phyloP scores from a whole-genome alignment of 2,329 filamentous ascomycete genomes.

The Penicillium sp. region DNA sequence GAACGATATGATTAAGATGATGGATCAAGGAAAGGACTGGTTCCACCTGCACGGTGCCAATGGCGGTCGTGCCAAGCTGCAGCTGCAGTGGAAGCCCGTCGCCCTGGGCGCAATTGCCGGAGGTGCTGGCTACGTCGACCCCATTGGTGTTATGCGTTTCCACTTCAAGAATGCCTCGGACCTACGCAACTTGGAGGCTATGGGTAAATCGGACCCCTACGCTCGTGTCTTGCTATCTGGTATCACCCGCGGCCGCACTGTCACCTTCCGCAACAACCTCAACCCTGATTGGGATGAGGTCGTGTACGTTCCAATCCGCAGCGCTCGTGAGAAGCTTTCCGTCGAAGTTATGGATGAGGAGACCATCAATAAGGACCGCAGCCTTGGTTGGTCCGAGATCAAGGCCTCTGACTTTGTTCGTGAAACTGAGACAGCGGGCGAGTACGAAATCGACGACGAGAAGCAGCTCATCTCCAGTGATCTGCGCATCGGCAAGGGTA shows the following conservation, averaged over 20 bases:
- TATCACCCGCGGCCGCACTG: conserved; percentile 86
- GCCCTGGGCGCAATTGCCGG: conserved; percentile 76
- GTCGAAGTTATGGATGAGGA: conserved; percentile 98
- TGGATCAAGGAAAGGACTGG: conserved; percentile 94
- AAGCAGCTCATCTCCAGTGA: conserved; percentile 70
- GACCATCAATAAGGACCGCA: conserved; percentile 86
- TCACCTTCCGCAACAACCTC: conserved; percentile 94
- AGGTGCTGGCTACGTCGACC: conserved; percentile 86
- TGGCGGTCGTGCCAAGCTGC: conserved; percentile 86
- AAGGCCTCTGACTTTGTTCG: conserved; percentile 76
- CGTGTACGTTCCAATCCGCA: conserved; percentile 90
- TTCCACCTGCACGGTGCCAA: conserved; percentile 83
- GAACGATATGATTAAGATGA: conserved; percentile 88
- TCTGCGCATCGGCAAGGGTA: conserved; percentile 73
- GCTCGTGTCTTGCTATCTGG: conserved; percentile 86
- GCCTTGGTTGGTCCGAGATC: conserved; percentile 80
- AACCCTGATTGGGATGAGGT: conserved; percentile 97
- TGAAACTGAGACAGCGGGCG: conserved; percentile 73
- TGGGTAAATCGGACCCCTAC: conserved; percentile 97
- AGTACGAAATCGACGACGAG: conserved; percentile 77
- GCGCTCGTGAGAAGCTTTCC: conserved; percentile 76
- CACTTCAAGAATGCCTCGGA: conserved; percentile 84
- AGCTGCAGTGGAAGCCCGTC: conserved; percentile 93
- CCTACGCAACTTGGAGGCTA: conserved; percentile 88
- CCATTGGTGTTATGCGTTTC: conserved; percentile 92